Evolutionary conservation across 768 basidiomycete species (phyloP), one percentile per base, ranked within the genome.

Genomic region (Cyclocybe cylindracea): DNA sequence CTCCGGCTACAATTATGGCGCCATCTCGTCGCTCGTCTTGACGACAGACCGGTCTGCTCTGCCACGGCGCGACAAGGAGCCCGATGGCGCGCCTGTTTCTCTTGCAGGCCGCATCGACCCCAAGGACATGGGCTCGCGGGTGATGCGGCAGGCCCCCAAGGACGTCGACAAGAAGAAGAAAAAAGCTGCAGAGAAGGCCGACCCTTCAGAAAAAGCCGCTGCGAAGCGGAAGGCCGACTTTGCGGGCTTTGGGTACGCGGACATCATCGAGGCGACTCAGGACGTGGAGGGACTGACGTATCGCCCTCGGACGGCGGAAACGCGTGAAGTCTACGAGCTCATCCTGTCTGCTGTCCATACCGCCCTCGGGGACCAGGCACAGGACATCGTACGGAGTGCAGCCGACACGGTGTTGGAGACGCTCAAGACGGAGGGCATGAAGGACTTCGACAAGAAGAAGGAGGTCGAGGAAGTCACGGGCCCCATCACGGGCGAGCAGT

Each of bases 401-500:
- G 90, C 97, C n/a, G 96, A 99, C 69, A 81, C 83, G 0, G 87
- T 95, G 1, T 72, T 99, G 43, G 93, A 95, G 70, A 79, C 82
- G 4, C 78, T 98, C 57, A 98, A 98, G 73, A 88, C 80, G 59
- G 94, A 97, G 59, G 77, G 78, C 52, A 66, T 93, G 72, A 96
- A 94, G 71, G 95, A 98, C 65, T 95, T 98, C 61, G 96, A 98
- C 78, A 95, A 94, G 79, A 96, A 98, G 71, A 90, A 84, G 73
- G 94, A 98, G 64, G 80, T 96, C 5, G 89, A 96, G 68, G 84
- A 85, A 13, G 79, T 91, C 44, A 69, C 92, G 10, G 85, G 86
- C 0, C 56, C 78, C 0, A 66, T 95, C 10, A 70, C 83, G 2
- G 82, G 78, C 62, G 94, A 97, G 58, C 62, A 73, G 14, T 98